Evolutionary conservation across 2,329 filamentous ascomycete genomes (phyloP).

Genomic region (Calonectria pseudoturangicola): DNA sequence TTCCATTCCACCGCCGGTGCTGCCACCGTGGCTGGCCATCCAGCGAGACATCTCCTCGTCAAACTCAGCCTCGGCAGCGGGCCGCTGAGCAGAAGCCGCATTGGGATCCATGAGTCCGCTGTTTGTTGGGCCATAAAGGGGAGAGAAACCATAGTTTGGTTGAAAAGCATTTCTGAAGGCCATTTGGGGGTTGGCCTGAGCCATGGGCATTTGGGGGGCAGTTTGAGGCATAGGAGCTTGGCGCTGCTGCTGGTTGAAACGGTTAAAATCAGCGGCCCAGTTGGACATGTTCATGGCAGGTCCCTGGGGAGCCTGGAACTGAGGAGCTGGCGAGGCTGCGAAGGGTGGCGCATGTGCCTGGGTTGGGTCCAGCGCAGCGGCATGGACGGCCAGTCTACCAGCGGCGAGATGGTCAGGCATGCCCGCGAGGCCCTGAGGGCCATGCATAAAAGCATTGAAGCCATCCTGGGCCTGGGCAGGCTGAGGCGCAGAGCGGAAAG

Average conservation of each 20-base stretch:
- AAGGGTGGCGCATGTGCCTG: conserved; percentile 46
- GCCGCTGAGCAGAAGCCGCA: conserved; percentile 49
- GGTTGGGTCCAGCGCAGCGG: conserved; percentile 57
- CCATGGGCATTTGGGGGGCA: conserved; percentile 51
- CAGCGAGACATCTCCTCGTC: conserved; percentile 64
- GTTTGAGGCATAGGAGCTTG: conserved; percentile 49
- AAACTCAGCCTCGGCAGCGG: conserved; percentile 59
- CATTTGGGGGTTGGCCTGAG: conserved; percentile 45
- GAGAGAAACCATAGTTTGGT: conserved; percentile 51
- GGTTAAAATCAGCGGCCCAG: conserved; percentile 63
- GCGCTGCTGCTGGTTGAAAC: conserved; percentile 56
- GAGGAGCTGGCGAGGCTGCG: conserved; percentile 48
- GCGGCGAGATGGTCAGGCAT: conserved; percentile 59
- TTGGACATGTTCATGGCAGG: conserved; percentile 52
- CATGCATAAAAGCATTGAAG: conserved; percentile 61
- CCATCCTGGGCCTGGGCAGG: conserved; percentile 55
- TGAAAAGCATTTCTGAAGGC: conserved; percentile 52
- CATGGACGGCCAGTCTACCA: conserved; percentile 59
- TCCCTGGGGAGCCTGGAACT: conserved; percentile 51
- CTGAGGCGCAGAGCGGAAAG: conserved; percentile 59
- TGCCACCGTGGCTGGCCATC: conserved; percentile 61
- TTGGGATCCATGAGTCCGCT: conserved; percentile 52
- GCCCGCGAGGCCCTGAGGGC: conserved; percentile 53
- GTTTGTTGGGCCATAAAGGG: conserved; percentile 55
- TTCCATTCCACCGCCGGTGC: conserved; percentile 57